phyloP scores from a whole-genome alignment of 2,329 filamentous ascomycete species.

The Blastomyces percursus region DNA sequence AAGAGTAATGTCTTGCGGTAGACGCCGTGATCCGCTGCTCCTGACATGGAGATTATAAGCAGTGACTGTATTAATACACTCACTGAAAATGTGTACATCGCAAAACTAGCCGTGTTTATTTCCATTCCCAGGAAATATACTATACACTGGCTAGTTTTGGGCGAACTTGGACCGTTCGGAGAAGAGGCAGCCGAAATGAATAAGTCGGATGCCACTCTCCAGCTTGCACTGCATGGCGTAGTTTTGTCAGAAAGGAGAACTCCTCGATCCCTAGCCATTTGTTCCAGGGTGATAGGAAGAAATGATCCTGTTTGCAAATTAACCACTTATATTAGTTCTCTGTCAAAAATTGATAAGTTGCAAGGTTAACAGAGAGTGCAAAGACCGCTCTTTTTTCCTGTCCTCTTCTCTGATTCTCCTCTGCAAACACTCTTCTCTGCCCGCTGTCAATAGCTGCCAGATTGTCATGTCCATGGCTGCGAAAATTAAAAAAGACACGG shows the following conservation, averaged over 20 bases:
- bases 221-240: slow-evolving; percentile 60
- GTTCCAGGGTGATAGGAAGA: slow-evolving; percentile 89
- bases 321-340: background rate
- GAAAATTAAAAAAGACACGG: background rate
- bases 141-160: slow-evolving; percentile 57
- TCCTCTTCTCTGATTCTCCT: no score
- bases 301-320: slow-evolving; percentile 58
- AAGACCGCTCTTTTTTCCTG: background rate
- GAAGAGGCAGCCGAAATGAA: slow-evolving; percentile 1
- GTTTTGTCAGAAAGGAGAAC: slow-evolving; percentile 68
- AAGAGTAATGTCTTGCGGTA: slow-evolving; percentile 83
- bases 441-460: background rate
- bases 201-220: slow-evolving; percentile 35
- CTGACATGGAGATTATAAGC: slow-evolving; percentile 91
- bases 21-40: slow-evolving; percentile 84
- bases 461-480: background rate
- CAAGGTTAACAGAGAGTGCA: background rate
- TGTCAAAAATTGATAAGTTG: background rate
- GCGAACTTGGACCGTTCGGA: slow-evolving; percentile 14
- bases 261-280: slow-evolving; percentile 83
- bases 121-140: slow-evolving; percentile 70
- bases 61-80: slow-evolving; percentile 83
- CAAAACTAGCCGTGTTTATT: slow-evolving; percentile 54
- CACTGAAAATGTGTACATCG: slow-evolving; percentile 74
- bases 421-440: no score